Percentiles rank a stretch among this genome's conserved stretches.
Evolutionary conservation across 2,329 filamentous ascomycete genomes (phyloP).

Genomic region (Fusarium hostae): DNA sequence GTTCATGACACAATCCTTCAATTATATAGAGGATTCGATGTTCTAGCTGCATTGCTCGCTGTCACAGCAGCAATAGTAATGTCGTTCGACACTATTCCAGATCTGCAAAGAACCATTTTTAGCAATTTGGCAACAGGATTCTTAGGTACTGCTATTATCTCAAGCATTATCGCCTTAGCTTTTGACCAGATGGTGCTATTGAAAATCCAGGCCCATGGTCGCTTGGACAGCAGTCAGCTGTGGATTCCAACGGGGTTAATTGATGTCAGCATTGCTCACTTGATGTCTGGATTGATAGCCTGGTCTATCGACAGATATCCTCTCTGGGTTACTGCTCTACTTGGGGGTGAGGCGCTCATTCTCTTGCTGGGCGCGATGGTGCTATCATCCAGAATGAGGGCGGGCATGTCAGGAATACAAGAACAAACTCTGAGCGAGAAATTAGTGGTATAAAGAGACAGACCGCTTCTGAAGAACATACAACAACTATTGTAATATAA

Average conservation of each 20-base stretch:
- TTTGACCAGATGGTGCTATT: not conserved
- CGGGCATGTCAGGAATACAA: not conserved
- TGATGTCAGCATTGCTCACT: not conserved
- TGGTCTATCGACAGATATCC: constrained; percentile 1
- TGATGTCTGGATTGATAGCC: not conserved
- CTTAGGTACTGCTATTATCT: not conserved
- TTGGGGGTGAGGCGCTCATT: not conserved
- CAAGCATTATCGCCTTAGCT: not conserved
- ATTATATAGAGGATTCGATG: not conserved
- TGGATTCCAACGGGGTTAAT: not conserved
- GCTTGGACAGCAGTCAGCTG: not conserved
- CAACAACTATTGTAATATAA: not conserved
- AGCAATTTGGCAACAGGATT: not conserved
- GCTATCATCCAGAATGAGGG: not conserved
- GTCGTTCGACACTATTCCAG: not conserved
- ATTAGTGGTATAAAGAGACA: not conserved
- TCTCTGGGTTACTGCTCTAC: not conserved
- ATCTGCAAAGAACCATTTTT: not conserved
- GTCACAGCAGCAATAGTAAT: not conserved
- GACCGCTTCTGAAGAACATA: not conserved
- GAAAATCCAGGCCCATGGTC: not conserved
- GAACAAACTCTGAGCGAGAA: not conserved
- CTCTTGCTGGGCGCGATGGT: not conserved
- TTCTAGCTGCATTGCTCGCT: not conserved
- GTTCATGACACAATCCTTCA: not conserved